These are phyloP conservation scores for Paxillus involutus DNA, from an alignment of 768 basidiomycete genomes.

Conservation along the genomic window DNA sequence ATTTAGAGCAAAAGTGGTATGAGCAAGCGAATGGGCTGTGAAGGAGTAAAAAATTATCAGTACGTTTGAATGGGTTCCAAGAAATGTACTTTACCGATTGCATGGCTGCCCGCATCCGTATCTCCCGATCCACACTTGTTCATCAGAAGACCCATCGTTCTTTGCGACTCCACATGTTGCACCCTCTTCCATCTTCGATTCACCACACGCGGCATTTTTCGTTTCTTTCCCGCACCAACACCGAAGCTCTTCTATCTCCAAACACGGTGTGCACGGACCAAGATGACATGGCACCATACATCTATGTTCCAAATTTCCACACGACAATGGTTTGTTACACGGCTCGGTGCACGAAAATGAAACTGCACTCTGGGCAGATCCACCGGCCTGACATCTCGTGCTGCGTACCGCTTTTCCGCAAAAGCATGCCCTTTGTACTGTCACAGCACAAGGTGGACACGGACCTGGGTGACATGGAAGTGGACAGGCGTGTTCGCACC, in stretches of 20 bases:
- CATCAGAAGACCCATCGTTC: conserved; percentile 32
- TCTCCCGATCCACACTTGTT: conserved; percentile 62
- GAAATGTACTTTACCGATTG: conserved; percentile 41
- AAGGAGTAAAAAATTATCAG: background rate
- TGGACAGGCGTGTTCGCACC: conserved; percentile 82
- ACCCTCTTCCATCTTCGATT: conserved; percentile 46
- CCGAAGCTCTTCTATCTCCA: conserved; percentile 45
- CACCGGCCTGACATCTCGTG: conserved; percentile 49
- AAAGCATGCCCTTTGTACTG: conserved; percentile 73
- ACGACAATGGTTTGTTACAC: conserved; percentile 51
- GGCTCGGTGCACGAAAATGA: conserved; percentile 35
- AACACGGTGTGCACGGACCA: conserved; percentile 71
- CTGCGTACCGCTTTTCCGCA: conserved; percentile 57
- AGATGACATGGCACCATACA: conserved; percentile 76
- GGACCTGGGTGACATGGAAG: conserved; percentile 92
- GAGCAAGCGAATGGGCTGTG: conserved; percentile 72
- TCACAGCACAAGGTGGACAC: conserved; percentile 90
- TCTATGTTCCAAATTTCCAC: conserved; percentile 62
- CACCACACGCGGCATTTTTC: conserved; percentile 64
- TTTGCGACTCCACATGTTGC: conserved; percentile 24
- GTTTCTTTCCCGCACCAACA: conserved; percentile 84
- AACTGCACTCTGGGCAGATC: conserved; percentile 36
- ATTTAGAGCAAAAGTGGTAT: conserved; percentile 66
- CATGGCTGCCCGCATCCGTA: conserved; percentile 64
- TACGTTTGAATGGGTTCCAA: background rate